Base-by-base conservation (phyloP, 495 filamentous ascomycete species). In the Usnea hakonensis region DNA sequence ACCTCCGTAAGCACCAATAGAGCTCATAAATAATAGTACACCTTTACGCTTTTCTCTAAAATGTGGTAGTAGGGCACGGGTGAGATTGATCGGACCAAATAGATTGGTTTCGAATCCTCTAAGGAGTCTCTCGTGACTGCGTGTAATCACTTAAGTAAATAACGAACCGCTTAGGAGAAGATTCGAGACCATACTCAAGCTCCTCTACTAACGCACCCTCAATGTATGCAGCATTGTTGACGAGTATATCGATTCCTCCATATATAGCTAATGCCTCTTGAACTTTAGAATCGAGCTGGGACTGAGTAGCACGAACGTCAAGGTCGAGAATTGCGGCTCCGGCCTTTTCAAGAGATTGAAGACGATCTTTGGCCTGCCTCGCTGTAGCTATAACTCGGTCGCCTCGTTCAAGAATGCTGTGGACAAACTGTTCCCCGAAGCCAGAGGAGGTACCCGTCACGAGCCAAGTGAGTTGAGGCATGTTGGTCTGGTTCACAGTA, bases 361-460 rank as follows among this genome's bases (percentile, higher is more conserved):
- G 66, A n/a, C 71, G 62, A 8, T 57, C 46, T 13, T 62, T 55
- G 44, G 65, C 62, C 16, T 70, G 72, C 23, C 23, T 11, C 19
- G 73, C 68, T 3, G 74, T 76, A n/a, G 77, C 77, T 33, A 81
- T 72, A 23, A 80, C 77, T n/a, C 65, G 72, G 61, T 80, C 71
- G 13, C 77, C 77, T 14, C 63, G 59, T 10, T 72, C 67, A 16
- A 80, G 66, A 8, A 73, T 74, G 17, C 54, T 57, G 46, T 66
- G 66, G 17, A 71, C 69, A 32, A 80, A 70, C 17, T 71, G 60
- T 21, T 67, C 56, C 14, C 79, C 79, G 16, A 80, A 69, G 38
- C 79, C 75, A 28, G 73, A 71, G 19, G 76, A 75, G 61, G 72
- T 71, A 38, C 77, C 77, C 5, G 78, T 81, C 37, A 81, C 74